A percentile compares a stretch with the other conserved stretches of the same genome.
phyloP scores from a whole-genome alignment of 257 asterid species.

The Solanum peruvianum region DNA sequence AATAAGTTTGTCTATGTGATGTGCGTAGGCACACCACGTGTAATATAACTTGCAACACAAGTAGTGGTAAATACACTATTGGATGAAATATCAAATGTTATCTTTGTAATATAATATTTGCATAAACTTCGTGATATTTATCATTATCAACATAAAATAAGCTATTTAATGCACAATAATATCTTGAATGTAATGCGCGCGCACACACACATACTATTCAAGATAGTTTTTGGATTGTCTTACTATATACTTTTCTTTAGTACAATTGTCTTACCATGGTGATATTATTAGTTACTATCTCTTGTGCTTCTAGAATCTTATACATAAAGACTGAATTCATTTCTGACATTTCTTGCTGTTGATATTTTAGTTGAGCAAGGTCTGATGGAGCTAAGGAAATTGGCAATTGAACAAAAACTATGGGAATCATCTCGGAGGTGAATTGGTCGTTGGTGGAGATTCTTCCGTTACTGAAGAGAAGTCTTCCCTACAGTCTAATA shows the following conservation, averaged over 20 bases:
- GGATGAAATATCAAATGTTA: neutral
- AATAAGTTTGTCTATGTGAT: neutral
- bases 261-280: neutral
- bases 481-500: constrained; percentile 10
- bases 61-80: neutral
- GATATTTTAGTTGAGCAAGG: constrained; percentile 35
- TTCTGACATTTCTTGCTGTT: neutral
- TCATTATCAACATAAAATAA: neutral
- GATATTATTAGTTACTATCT: neutral
- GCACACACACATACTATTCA: neutral
- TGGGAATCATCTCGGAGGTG: constrained; percentile 42
- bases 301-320: neutral
- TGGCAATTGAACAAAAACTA: constrained; percentile 29
- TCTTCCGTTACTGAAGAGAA: constrained; percentile 28
- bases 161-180: neutral
- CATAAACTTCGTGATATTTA: neutral
- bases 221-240: neutral
- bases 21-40: neutral
- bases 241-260: neutral
- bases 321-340: neutral
- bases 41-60: neutral
- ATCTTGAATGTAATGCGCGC: neutral
- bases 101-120: neutral
- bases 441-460: constrained; percentile 15
- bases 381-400: constrained; percentile 33